Evolutionary conservation across 768 basidiomycete species (phyloP), one percentile per base, ranked within the genome.

Genomic region (Phaffia australis): DNA sequence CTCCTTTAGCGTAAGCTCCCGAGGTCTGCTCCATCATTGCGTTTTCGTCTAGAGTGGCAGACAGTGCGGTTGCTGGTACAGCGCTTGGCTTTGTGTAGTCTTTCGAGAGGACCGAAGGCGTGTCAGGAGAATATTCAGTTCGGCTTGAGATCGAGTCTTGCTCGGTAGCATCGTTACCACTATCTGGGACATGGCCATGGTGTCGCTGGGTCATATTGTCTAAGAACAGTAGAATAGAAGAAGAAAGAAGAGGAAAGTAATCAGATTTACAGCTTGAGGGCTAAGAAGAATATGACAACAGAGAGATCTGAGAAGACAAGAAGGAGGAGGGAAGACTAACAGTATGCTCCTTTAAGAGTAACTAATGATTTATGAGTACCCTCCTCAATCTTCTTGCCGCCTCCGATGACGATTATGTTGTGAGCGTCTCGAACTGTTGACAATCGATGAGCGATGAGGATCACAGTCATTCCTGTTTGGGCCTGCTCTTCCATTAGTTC

Each of bases 341-440:
- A 62, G 56, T 68, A 71, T 1, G 58, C 63, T 1, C 49, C 63
- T 23, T 64, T 48, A 4, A 63, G 66, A 16, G 65, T 64, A 23
- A 73, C 49, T 3, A 76, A 70, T 58, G 72, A 68, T 46, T 74
- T 72, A 63, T 75, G 75, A 0, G 70, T 72, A 4, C 75, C 75
- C 25, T 70, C 63, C 56, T 72, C 70, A 15, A 71, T 62, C 1
- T 71, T 50, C 16, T 58, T 66, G 15, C 75, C 75, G 3, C 59
- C 23, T 3, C 63, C 51, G 71, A 75, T 73, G 49, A 75, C 74
- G 21, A 72, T 51, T 48, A 75, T 74, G 14, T 70, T 70, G 64
- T 74, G 61, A 29, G 72, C 72, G 29, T 65, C 29, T 14, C 64
- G 59, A 21, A 71, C 65, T 7, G 70, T 71, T 2, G 63, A 60